Base-by-base conservation (phyloP, 495 filamentous ascomycete genomes). In the Penicillium silybi region DNA sequence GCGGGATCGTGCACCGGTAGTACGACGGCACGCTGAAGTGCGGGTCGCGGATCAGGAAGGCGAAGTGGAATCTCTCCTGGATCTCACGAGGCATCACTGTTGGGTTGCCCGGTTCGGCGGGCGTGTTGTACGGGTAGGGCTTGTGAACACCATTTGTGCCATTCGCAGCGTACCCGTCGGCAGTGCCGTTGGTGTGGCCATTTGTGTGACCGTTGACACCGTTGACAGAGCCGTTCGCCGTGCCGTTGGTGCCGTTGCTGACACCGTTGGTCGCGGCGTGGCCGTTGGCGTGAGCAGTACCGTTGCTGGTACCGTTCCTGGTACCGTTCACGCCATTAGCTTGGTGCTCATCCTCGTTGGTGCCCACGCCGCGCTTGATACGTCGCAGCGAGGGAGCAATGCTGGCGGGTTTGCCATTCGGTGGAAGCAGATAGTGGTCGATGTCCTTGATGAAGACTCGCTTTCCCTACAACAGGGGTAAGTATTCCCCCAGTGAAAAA, bases 371-470 rank as follows among this genome's bases (percentile, higher is more conserved):
- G 42, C 82, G 82, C 56, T 83, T 82, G 56, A 77, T 71, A 59
- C 72, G 67, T 29, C 75, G 63, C 25, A 97, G 75, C 26, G 89
- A 92, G 2, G 89, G 89, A 17, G 89, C 89, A 49, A 92, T 84
- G 32, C 69, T 76, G 37, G 87, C 81, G 16, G 79, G 74, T 47
- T 84, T 75, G n/a, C 74, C 72, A 53, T 84, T 65, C 3, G 90
- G 91, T 5, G 92, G 90, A 48, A 92, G 71, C 39, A 96, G 73
- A 66, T 97, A 96, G 67, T 97, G 84, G 34, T 86, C 81, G 63
- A 98, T 98, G 68, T 97, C 93, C 68, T 98, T 98, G 80, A 98
- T 93, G 76, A 97, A 95, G 58, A 96, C 69, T 50, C 93, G 86
- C 72, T 96, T 96, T 57, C 71, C 64, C 60, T 71, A 54, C 37